Evolutionary conservation across 495 filamentous ascomycete species (phyloP).

Genomic region (Ramalina intermedia): DNA sequence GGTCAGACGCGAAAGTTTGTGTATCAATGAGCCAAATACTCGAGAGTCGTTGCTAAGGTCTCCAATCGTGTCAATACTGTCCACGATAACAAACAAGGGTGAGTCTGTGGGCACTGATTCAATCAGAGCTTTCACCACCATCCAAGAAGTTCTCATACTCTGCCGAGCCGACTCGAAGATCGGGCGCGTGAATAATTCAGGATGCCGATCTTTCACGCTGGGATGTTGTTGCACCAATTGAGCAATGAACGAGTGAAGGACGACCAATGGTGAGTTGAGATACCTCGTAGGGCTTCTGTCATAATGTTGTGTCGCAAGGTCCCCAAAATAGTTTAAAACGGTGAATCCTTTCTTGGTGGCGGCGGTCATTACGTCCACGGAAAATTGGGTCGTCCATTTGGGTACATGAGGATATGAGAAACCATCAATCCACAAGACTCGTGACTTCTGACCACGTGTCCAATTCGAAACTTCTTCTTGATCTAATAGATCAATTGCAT

Average conservation of each 20-base stretch:
- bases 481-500: background rate
- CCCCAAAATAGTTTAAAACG: background rate
- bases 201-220: background rate
- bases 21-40: too few relatives aligned
- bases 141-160: too few relatives aligned
- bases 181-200: too few relatives aligned
- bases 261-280: background rate
- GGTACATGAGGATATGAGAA: background rate
- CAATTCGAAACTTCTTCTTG: background rate
- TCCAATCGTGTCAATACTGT: too few relatives aligned
- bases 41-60: too few relatives aligned
- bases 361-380: background rate
- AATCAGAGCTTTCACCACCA: too few relatives aligned
- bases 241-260: background rate
- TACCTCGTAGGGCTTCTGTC: background rate
- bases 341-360: background rate
- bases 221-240: background rate
- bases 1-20: too few relatives aligned
- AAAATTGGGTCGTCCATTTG: constrained; percentile 2
- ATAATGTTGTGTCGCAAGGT: background rate
- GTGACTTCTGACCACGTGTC: background rate
- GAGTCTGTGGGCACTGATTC: too few relatives aligned
- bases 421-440: background rate
- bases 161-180: too few relatives aligned
- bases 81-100: too few relatives aligned